These are phyloP conservation scores for Drosera capensis DNA, from an alignment of 148 eudicot genomes.

Conservation along the genomic window DNA sequence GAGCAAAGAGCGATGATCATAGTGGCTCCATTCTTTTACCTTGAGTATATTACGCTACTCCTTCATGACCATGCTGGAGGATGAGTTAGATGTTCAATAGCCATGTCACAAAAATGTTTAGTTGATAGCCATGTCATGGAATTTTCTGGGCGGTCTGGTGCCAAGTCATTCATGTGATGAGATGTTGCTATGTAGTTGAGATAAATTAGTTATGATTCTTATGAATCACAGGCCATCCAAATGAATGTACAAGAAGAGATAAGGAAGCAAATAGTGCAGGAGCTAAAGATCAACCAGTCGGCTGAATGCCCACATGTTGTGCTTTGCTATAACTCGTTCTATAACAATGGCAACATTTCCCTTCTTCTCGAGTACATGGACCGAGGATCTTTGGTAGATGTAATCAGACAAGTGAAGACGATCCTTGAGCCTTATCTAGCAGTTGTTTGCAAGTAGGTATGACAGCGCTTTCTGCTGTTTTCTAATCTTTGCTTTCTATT, in stretches of 20 bases:
- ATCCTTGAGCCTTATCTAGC: slow-evolving; percentile 98
- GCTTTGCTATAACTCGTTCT: slow-evolving; percentile 82
- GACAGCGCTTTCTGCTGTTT: no score
- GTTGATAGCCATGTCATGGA: not conserved
- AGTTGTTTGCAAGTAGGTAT: slow-evolving; percentile 87
- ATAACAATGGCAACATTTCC: slow-evolving; percentile 87
- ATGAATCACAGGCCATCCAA: slow-evolving; percentile 64
- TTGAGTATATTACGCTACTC: no score
- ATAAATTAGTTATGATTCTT: no score
- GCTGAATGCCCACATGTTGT: slow-evolving; percentile 86
- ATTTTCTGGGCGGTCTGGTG: not conserved
- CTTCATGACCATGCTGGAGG: no score
- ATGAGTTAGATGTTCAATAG: no score
- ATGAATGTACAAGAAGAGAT: slow-evolving; percentile 96
- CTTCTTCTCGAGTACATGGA: slow-evolving; percentile 95
- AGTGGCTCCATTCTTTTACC: no score
- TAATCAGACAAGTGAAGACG: slow-evolving; percentile 78
- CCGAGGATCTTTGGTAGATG: slow-evolving; percentile 85
- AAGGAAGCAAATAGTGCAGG: slow-evolving; percentile 94
- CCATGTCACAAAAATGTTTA: no score
- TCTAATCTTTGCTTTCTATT: slow-evolving; percentile 5
- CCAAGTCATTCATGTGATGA: not conserved
- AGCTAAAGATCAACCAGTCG: slow-evolving; percentile 89
- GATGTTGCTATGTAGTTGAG: no score
- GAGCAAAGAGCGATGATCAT: no score